Evolutionary conservation across 352 stramenopile genomes (phyloP), one percentile per base, ranked within the genome.

Genomic region (Pythium dissotocum): DNA sequence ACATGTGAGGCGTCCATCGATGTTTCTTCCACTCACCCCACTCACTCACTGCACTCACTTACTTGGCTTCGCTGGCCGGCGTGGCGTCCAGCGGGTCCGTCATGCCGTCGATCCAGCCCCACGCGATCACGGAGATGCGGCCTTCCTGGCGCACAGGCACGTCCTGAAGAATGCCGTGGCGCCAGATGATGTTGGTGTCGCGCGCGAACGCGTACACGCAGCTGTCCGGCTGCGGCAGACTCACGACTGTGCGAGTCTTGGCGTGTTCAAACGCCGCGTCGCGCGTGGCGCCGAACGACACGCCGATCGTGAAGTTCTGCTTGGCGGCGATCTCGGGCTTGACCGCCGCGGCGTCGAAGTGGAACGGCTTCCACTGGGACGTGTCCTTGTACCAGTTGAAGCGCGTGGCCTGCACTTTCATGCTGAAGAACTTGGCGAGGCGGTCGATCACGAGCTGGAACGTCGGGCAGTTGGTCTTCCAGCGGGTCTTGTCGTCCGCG

Each of bases 311-410:
- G 64, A 98, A 98, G 70, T 98, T 98, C 74, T 98, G 93, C 63
- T 90, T 96, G 24, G 78, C 85, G 1, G 93, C 95, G 65, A 97
- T 87, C 67, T 95, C 77, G 0, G 89, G 89, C 80, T 98, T 98
- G 61, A 97, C 96, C n/a, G 93, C 95, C 2, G 93, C 91, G 12
- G 85, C 91, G 70, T 98, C 93, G 68, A 97, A 96, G 77, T 98
- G 91, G 76, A 97, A 97, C 32, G 90, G 90, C 70, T 98, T 98
- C 93, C 94, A 98, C 80, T 98, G 88, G 4, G 78, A 90, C 56
- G 82, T 91, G 79, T 98, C 92, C 59, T 91, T 85, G 81, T 98
- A 98, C 93, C 93, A 98, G 78, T 98, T 98, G 69, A 98, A 98
- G 49, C 95, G 85, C 58, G 90, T 97, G n/a, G 93, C 91, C 60